A percentile compares a stretch with the other conserved stretches of the same genome.
Conservation (phyloP, 179 eudicot genomes). For the Silene coronaria region DNA sequence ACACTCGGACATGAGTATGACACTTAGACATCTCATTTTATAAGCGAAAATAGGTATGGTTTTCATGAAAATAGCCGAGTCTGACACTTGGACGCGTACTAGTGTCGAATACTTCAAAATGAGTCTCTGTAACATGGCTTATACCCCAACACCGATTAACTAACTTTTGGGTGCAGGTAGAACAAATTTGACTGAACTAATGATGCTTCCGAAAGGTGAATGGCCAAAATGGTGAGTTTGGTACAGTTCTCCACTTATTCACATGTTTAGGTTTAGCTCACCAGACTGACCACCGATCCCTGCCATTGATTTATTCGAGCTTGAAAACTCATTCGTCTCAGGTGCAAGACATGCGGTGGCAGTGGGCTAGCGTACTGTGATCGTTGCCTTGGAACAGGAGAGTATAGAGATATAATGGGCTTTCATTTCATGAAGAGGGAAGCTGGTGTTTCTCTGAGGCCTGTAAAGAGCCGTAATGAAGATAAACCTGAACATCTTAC, state of each 20-base stretch:
- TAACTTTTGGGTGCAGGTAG: slow-evolving; percentile 40
- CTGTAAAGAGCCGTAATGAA: slow-evolving; percentile 5
- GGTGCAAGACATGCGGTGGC: slow-evolving; percentile 87
- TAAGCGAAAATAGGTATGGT: too few relatives aligned
- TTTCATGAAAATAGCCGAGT: too few relatives aligned
- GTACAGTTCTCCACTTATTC: background rate
- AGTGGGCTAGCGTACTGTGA: slow-evolving; percentile 73
- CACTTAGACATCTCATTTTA: too few relatives aligned
- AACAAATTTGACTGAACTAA: slow-evolving; percentile 43
- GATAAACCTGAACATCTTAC: slow-evolving; percentile 24
- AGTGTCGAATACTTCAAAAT: too few relatives aligned
- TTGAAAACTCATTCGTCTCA: slow-evolving; percentile 16
- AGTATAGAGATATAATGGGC: slow-evolving; percentile 62
- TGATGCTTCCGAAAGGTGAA: slow-evolving; percentile 81
- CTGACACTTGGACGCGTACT: too few relatives aligned
- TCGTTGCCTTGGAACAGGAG: slow-evolving; percentile 86
- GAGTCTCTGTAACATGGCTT: too few relatives aligned
- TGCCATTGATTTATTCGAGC: background rate
- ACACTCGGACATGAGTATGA: too few relatives aligned
- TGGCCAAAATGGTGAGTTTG: slow-evolving; percentile 90
- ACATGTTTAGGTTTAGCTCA: background rate
- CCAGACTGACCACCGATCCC: background rate
- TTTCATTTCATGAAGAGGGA: slow-evolving; percentile 68
- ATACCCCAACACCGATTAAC: background rate
- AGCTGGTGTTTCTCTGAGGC: slow-evolving; percentile 15